Evolutionary conservation across 345 rosid genomes (phyloP), one percentile per base, ranked within the genome.

Genomic region (Capsella bursapastoris): DNA sequence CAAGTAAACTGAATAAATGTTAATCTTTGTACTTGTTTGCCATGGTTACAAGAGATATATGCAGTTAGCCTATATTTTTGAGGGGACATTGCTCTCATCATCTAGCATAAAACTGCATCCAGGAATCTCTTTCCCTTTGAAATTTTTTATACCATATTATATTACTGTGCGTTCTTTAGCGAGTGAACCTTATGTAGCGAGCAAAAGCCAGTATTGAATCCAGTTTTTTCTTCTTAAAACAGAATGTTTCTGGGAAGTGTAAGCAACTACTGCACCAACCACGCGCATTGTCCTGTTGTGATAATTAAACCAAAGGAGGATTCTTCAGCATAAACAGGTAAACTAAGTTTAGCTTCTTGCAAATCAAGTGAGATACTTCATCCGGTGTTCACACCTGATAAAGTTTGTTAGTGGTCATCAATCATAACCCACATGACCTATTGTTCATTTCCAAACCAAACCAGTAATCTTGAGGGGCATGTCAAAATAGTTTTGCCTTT

Each of bases 241-340:
- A 91, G 98, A 80, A 93, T 93, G 97, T 89, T 93, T 81, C 56
- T 91, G 82, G 98, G 97, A 83, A 93, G 97, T 56, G 97, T 93
- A 68, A 93, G 98, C 88, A 91, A 87, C 87, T 91, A 87, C 78
- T 90, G 97, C 66, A 67, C 91, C 83, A 93, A 87, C 79, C 87
- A 88, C 22, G 90, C 90, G 4, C 88, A 78, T 49, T 91, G 98
- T 62, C 94, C 97, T 13, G 96, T 91, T 60, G 63, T 91, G 29
- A 75, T 93, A 10, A 72, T 87, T 64, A 93, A 93, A 85, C 85
- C 82, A 77, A 85, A 83, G 44, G 84, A 71, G 13, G 59, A 75
- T 50, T 76, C 84, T 48, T 71, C 91, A 1, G 82, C 73, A 41
- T 82, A 66, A 68, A 13, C 53, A 70, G 78, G 74, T 76, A 59